Base-by-base conservation (phyloP, 768 basidiomycete genomes). In the Psilocybe subaeruginosa region DNA sequence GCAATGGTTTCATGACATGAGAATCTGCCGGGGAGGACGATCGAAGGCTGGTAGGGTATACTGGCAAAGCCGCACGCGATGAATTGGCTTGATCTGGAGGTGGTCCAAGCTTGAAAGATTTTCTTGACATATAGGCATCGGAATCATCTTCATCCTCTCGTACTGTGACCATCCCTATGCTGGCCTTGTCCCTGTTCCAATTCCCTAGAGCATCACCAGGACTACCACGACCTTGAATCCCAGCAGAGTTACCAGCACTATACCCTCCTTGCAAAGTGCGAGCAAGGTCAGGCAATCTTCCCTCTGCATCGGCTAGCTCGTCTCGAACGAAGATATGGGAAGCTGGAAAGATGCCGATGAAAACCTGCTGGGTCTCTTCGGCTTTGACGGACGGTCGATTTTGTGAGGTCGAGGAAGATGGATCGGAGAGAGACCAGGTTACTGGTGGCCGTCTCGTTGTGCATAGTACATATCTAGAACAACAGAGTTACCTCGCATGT, bases 261-360 rank as follows among this genome's bases (percentile, higher is more conserved):
- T 72, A 75, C 16, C 72, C 72, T 19, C 72, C 76, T 37, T 77
- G 78, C 56, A 89, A 74, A 3, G 86, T 80, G 4, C 82, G 80
- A 23, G 89, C 92, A 4, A 93, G 83, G 63, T 90, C 91, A 1
- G 88, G 86, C 3, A 97, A 85, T 51, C 89, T 85, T 4, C 92
- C 93, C 72, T 95, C 92, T 2, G 94, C 94, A 72, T 95, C 94
- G 3, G 91, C 83, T 16, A 95, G 79, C 67, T 94, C 86, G 72
- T 95, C 94, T 35, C 95, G 91, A 63, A 93, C 80, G 69, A 89
- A 87, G 49, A 97, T 90, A 74, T 95, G 92, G 7, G 92, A 90
- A 1, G 91, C 91, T 1, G 95, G 95, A 69, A 97, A 97, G 60
- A 97, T 96, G 56, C 95, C 95, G 58, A 97, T 93, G 74, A 93